Conservation (phyloP, 148 eudicot species). For the Tetragonia tetragonoides region DNA sequence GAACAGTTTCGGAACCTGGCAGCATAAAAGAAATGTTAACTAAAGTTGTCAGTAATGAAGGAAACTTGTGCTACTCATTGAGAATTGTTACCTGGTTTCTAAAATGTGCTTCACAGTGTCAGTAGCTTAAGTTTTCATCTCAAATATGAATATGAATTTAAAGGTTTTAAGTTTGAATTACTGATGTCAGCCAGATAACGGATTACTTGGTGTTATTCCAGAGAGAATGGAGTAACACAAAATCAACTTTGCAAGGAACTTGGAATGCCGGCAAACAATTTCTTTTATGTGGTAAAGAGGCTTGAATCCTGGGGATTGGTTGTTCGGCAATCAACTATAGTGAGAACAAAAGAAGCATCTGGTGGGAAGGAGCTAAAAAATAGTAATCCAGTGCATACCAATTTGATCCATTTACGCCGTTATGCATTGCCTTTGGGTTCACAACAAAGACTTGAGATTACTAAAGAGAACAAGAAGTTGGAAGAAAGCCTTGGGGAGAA, state of each 20-base stretch:
- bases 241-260: conserved; percentile 77
- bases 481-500: conserved; percentile 40
- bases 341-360: conserved; percentile 66
- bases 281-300: conserved; percentile 67
- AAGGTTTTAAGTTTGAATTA: background rate
- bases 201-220: conserved; percentile 30
- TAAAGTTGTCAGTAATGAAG: background rate
- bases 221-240: conserved; percentile 76
- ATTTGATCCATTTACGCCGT: conserved; percentile 79
- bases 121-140: background rate
- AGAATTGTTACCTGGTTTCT: background rate
- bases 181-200: conserved; percentile 1
- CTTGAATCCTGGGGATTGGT: conserved; percentile 87
- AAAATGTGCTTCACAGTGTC: background rate
- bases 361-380: conserved; percentile 40
- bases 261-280: conserved; percentile 54
- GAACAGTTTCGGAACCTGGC: background rate
- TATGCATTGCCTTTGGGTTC: conserved; percentile 80
- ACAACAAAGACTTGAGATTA: conserved; percentile 89
- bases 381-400: conserved; percentile 60
- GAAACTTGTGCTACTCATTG: conserved; percentile 5
- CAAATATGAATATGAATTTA: background rate
- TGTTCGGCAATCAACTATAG: conserved; percentile 69
- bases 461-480: conserved; percentile 45
- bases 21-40: background rate